phyloP scores from a whole-genome alignment of 169 alveolate genomes.

The Plasmodium chabaudi region DNA sequence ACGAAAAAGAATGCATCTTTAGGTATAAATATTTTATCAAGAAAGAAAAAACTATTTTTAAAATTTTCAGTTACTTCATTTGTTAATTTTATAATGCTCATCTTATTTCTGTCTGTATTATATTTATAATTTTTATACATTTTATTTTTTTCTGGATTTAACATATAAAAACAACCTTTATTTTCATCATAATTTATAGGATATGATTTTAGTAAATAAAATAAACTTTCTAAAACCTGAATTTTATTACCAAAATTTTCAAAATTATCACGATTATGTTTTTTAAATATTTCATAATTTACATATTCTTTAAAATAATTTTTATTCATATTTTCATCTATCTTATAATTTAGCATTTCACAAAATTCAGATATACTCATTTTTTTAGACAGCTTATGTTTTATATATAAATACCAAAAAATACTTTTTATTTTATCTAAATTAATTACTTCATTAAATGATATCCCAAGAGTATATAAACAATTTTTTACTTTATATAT shows the following conservation, averaged over 20 bases:
- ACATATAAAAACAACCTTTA: slow-evolving; percentile 75
- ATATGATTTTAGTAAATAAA: slow-evolving; percentile 65
- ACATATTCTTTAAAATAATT: slow-evolving; percentile 70
- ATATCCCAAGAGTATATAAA: slow-evolving; percentile 12
- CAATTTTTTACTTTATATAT: slow-evolving; percentile 14
- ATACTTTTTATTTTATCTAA: slow-evolving; percentile 34
- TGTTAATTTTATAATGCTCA: slow-evolving; percentile 10
- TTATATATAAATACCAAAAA: slow-evolving; percentile 73
- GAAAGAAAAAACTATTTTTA: slow-evolving; percentile 60
- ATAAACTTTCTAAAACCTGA: slow-evolving; percentile 35
- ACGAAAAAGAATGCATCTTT: slow-evolving; percentile 75
- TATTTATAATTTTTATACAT: slow-evolving; percentile 31
- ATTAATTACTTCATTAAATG: slow-evolving; percentile 40
- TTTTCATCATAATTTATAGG: slow-evolving; percentile 75
- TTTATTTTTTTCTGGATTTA: slow-evolving; percentile 68
- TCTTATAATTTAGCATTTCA: slow-evolving; percentile 39
- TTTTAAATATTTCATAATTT: slow-evolving; percentile 17
- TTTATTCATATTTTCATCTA: slow-evolving; percentile 30
- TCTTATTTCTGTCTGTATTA: slow-evolving; percentile 35
- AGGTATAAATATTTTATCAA: slow-evolving; percentile 74
- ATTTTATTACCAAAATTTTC: slow-evolving; percentile 46
- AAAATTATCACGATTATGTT: slow-evolving; percentile 16
- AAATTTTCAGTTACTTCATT: slow-evolving; percentile 37
- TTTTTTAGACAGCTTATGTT: slow-evolving; percentile 5
- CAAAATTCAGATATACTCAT: slow-evolving; percentile 32